Evolutionary conservation across 2,329 filamentous ascomycete genomes (phyloP).

Genomic region (Ceratocystis smalleyi): DNA sequence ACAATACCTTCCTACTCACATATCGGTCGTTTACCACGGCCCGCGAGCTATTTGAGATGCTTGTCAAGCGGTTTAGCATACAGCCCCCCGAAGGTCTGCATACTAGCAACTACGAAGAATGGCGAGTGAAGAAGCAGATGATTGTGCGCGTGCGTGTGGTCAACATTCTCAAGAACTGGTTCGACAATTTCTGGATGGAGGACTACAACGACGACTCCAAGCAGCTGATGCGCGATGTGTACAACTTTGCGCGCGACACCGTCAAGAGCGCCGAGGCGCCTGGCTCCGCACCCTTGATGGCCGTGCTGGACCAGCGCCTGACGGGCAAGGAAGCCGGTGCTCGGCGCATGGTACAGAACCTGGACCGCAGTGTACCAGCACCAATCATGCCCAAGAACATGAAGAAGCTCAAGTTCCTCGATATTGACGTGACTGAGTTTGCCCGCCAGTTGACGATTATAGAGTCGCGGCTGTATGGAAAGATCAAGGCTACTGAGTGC

Average conservation of each 20-base stretch:
- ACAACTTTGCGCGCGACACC: constrained; percentile 78
- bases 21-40: constrained; percentile 91
- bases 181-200: constrained; percentile 99
- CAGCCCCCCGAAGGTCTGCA: constrained; percentile 75
- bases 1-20: constrained; percentile 92
- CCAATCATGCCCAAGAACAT: constrained; percentile 97
- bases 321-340: constrained; percentile 75
- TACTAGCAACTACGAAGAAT: constrained; percentile 62
- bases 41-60: constrained; percentile 76
- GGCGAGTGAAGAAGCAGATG: constrained; percentile 91
- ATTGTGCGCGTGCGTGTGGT: constrained; percentile 90
- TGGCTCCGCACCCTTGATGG: constrained; percentile 69
- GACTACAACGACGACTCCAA: constrained; percentile 69
- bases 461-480: constrained; percentile 83
- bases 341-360: constrained; percentile 72
- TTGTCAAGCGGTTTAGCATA: constrained; percentile 82
- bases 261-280: constrained; percentile 89
- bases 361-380: constrained; percentile 65
- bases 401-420: constrained; percentile 97
- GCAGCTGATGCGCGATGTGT: constrained; percentile 73
- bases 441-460: constrained; percentile 96
- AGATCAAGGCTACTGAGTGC: constrained; percentile 91
- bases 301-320: constrained; percentile 74
- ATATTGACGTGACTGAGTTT: constrained; percentile 91
- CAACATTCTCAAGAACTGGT: constrained; percentile 96